Conservation (phyloP, 2,329 filamentous ascomycete genomes). For the Westerdykella ornata region DNA sequence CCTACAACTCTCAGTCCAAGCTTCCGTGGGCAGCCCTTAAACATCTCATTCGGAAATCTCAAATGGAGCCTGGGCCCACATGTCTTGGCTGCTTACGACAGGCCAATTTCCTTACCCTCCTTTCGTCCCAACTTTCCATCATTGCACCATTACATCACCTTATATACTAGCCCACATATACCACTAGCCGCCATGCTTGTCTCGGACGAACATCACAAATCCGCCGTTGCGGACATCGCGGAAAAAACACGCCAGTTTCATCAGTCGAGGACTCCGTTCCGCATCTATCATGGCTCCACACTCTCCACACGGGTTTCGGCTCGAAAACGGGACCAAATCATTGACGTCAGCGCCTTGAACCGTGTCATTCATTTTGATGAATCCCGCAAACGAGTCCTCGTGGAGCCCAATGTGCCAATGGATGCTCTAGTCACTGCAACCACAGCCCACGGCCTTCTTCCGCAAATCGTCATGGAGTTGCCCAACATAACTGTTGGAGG, state of each 20-base stretch:
- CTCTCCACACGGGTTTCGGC: conserved; percentile 60
- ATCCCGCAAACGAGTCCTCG: conserved; percentile 49
- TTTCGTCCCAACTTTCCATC: too few relatives aligned
- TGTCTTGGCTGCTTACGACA: too few relatives aligned
- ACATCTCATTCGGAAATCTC: too few relatives aligned
- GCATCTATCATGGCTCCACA: conserved; percentile 71
- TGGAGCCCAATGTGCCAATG: conserved; percentile 66
- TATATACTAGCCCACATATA: too few relatives aligned
- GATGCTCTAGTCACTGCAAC: conserved; percentile 55
- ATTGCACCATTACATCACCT: too few relatives aligned
- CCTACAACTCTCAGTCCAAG: too few relatives aligned
- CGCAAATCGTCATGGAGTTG: conserved; percentile 64
- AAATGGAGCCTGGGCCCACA: too few relatives aligned
- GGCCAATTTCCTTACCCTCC: too few relatives aligned
- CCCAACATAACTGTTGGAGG: conserved; percentile 64
- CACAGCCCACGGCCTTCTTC: conserved; percentile 50
- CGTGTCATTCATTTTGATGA: conserved; percentile 56
- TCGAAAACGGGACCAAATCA: conserved; percentile 36
- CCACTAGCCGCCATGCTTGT: too few relatives aligned
- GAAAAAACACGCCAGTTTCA: conserved; percentile 40
- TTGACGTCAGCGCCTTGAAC: conserved; percentile 61
- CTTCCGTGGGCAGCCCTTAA: too few relatives aligned
- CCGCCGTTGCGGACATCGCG: conserved; percentile 21
- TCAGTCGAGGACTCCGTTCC: conserved; percentile 40
- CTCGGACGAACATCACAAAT: conserved; percentile 15